A percentile compares a stretch with the other conserved stretches of the same genome.
Evolutionary conservation across 495 filamentous ascomycete species (phyloP).

Genomic region (Neurospora sp.): DNA sequence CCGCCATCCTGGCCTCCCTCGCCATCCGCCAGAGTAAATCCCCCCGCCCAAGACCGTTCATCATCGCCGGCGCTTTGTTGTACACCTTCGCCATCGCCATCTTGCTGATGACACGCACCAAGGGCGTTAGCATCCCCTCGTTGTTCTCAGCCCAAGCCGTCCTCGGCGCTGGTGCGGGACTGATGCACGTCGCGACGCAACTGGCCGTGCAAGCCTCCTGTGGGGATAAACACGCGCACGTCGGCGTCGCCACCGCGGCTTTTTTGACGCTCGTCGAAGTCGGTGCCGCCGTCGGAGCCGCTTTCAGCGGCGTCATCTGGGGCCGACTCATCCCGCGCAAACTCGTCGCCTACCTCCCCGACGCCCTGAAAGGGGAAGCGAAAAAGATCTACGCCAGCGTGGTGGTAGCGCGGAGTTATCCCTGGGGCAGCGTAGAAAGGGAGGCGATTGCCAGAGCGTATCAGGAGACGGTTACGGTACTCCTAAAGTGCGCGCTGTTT

Average conservation of each 20-base stretch:
- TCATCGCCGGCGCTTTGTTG: constrained; percentile 43
- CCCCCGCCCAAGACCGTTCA: constrained; percentile 22
- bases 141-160: constrained; percentile 60
- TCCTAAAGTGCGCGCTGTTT: constrained; percentile 39
- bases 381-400: constrained; percentile 44
- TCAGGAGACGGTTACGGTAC: constrained; percentile 39
- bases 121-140: constrained; percentile 39
- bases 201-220: constrained; percentile 47
- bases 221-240: constrained; percentile 41
- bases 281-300: constrained; percentile 50
- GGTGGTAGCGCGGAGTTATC: constrained; percentile 39
- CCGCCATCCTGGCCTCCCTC: constrained; percentile 42
- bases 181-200: constrained; percentile 48
- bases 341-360: constrained; percentile 45
- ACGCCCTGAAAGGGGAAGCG: constrained; percentile 30
- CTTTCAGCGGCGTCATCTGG: constrained; percentile 56
- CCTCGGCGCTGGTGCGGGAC: constrained; percentile 54
- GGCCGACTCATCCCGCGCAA: constrained; percentile 41
- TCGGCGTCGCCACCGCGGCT: constrained; percentile 53
- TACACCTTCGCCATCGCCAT: constrained; percentile 51
- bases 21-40: constrained; percentile 41
- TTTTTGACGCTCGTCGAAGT: constrained; percentile 46
- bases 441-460: constrained; percentile 46
- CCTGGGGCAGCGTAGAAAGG: constrained; percentile 35
- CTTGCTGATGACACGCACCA: constrained; percentile 56